phyloP scores from a whole-genome alignment of 345 rosid species.

The Clausena lansium region DNA sequence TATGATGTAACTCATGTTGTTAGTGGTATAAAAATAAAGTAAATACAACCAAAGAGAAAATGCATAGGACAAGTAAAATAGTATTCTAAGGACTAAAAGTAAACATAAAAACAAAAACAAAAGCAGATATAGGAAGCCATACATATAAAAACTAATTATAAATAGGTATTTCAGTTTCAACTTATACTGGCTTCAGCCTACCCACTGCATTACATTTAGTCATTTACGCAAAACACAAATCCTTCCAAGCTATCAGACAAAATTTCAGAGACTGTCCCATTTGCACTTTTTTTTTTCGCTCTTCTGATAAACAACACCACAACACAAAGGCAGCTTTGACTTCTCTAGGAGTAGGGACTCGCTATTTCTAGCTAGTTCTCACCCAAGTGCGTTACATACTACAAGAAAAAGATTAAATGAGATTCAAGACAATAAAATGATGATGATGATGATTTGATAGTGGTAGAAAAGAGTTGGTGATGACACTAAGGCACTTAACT shows the following conservation, averaged over 20 bases:
- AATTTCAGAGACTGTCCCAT: conserved; percentile 27
- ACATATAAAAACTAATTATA: neutral
- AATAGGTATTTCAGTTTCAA: conserved; percentile 3
- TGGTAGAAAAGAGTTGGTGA: conserved; percentile 12
- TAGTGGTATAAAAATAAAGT: neutral
- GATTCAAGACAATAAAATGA: conserved; percentile 29
- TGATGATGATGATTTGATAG: conserved; percentile 26
- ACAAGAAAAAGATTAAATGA: conserved; percentile 29
- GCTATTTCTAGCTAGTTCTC: neutral
- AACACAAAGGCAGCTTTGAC: conserved; percentile 35
- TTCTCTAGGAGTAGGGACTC: neutral
- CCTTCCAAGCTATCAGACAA: conserved; percentile 36
- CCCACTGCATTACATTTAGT: conserved; percentile 20
- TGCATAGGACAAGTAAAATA: neutral
- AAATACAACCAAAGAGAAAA: neutral
- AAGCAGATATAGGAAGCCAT: conserved; percentile 1
- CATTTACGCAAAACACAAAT: conserved; percentile 23
- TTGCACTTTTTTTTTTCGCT: neutral
- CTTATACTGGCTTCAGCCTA: conserved; percentile 2
- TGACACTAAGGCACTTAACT: neutral
- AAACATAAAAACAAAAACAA: neutral
- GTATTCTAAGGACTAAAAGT: neutral
- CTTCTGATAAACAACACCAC: conserved; percentile 13
- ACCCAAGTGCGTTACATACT: neutral
- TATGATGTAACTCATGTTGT: neutral